Base-by-base conservation (phyloP, 108 stramenopile species). In the Cylindrotheca fusiformis region DNA sequence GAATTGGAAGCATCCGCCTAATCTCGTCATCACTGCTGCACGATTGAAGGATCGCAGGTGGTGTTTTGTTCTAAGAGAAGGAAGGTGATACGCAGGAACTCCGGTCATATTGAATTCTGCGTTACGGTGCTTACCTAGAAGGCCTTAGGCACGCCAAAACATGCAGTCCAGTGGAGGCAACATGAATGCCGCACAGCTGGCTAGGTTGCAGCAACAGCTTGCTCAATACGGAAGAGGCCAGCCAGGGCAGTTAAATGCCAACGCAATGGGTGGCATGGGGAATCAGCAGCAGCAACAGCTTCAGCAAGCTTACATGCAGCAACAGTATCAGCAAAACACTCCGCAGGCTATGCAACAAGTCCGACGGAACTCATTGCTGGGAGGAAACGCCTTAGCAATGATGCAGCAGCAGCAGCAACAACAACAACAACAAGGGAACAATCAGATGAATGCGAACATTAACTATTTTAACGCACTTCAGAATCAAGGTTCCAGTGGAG, bases 331-430 rank as follows among this genome's bases (percentile, higher is more conserved):
- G 56, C 53, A 65, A 23, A 36, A 58, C 20, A 58, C 52, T 45
- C 60, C 54, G 24, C 69, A 63, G 47, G 61, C 52, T 4, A 57
- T 52, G 50, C 64, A 63, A 62, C 67, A 69, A 29, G 32, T 52
- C 51, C 49, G 63, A 3, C 63, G 63, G 8, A 63, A 63, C 63
- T 63, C 63, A 6, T n/a, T 28, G 22, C 65, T 67, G 3, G 65
- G 65, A 14, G 48, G 46, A 31, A 55, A 57, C 27, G 63, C 63
- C 20, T 45, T 67, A 10, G 65, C 71, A 5, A 72, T 72, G 71
- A 65, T 72, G 71, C 71, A 72, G 58, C 69, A 69, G 45, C 70
- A 71, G 23, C 69, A 62, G 60, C 60, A 59, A 31, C 63, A 65
- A 28, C 54, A 17, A 2, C 52, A 52, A 17, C 52, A 51, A 17